phyloP scores from a whole-genome alignment of 163 green algal genomes.

The Chlamydomonas reinhardtii region DNA sequence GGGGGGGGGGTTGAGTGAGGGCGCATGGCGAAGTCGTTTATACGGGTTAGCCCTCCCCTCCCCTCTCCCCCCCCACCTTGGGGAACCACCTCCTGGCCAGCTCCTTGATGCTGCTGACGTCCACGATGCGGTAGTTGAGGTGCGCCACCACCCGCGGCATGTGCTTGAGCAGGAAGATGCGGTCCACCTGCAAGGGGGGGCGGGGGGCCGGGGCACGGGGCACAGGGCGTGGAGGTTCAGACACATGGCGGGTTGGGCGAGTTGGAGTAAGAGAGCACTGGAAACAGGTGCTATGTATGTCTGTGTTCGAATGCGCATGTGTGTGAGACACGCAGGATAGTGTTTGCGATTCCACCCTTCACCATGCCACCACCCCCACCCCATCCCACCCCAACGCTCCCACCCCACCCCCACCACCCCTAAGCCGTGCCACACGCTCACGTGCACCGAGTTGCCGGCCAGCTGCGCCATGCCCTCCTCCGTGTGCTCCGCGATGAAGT shows the following conservation, averaged over 20 bases:
- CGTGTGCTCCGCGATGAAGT: constrained; percentile 44
- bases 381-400: no score
- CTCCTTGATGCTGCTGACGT: constrained; percentile 89
- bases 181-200: constrained; percentile 71
- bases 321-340: no score
- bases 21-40: no score
- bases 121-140: constrained; percentile 89
- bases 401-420: background rate
- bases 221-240: no score
- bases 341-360: no score
- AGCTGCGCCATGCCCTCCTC: constrained; percentile 72
- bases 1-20: no score
- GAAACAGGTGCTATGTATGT: background rate
- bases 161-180: constrained; percentile 87
- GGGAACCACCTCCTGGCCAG: constrained; percentile 58
- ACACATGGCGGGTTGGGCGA: no score
- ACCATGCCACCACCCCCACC: no score
- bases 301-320: background rate
- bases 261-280: no score
- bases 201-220: no score
- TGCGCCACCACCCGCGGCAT: constrained; percentile 89
- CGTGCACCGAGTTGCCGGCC: constrained; percentile 93
- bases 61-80: constrained; percentile 1
- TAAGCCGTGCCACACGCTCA: background rate
- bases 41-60: no score